A percentile compares a stretch with the other conserved stretches of the same genome.
phyloP scores from a whole-genome alignment of 306 rosid species.

The Trichosanthes cucumerina region DNA sequence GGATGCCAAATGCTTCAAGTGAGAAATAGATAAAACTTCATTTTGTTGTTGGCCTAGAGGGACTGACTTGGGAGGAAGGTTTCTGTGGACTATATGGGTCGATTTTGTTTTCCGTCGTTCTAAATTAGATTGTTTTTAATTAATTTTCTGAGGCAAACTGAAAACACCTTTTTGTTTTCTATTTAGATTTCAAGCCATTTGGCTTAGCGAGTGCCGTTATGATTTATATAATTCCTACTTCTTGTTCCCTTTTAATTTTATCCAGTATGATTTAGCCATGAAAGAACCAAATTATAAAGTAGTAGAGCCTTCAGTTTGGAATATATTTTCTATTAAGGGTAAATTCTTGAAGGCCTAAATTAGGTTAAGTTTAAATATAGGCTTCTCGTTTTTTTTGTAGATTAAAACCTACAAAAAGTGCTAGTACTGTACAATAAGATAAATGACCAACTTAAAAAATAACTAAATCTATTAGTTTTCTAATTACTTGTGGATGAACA shows the following conservation, averaged over 20 bases:
- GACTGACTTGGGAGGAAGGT: background rate
- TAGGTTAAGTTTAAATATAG: too few species aligned
- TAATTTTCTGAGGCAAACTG: background rate
- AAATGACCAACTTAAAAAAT: too few species aligned
- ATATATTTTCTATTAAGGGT: background rate
- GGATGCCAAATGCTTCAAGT: constrained; percentile 87
- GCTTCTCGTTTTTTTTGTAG: too few species aligned
- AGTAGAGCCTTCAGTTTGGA: too few species aligned
- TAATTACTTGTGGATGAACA: too few species aligned
- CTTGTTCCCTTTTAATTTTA: background rate
- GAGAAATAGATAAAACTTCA: constrained; percentile 19
- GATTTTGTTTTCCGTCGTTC: constrained; percentile 3
- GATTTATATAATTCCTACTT: background rate
- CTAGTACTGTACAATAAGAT: too few species aligned
- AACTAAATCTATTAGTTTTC: too few species aligned
- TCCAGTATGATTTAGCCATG: background rate
- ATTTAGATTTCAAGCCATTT: background rate
- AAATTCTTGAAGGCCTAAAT: background rate
- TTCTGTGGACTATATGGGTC: background rate
- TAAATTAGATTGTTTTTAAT: background rate
- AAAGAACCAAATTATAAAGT: too few species aligned
- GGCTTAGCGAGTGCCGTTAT: background rate
- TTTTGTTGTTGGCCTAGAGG: background rate
- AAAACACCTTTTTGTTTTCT: background rate
- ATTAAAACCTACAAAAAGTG: too few species aligned